These are phyloP conservation scores for Suhomyces terraborum DNA, from an alignment of 1,139 yeast species.

Conservation along the genomic window DNA sequence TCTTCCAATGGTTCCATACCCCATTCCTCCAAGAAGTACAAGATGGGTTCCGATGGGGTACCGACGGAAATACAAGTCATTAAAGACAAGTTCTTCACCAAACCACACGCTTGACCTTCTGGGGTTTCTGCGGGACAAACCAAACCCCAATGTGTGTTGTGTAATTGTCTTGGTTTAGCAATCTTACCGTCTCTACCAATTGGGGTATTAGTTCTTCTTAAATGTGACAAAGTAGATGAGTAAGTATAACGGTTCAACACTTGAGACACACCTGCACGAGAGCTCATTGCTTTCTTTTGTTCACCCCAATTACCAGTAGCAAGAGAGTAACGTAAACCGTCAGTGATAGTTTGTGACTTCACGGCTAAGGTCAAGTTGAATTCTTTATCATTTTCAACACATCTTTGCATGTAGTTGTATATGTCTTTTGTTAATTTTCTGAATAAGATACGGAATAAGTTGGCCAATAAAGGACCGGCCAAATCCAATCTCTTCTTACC, in stretches of 20 bases:
- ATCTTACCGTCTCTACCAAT: conserved; percentile 98
- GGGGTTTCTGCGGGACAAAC: conserved; percentile 99
- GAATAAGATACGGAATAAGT: conserved; percentile 90
- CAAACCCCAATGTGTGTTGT: conserved; percentile 99
- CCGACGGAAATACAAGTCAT: conserved; percentile 99
- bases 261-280: conserved; percentile 99
- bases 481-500: conserved; percentile 97
- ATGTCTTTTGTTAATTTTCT: conserved; percentile 93
- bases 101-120: conserved; percentile 99
- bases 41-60: conserved; percentile 93
- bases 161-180: conserved; percentile 98
- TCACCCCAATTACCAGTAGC: conserved; percentile 99
- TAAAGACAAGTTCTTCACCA: conserved; percentile 90
- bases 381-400: conserved; percentile 96
- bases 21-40: conserved; percentile 95
- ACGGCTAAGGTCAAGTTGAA: conserved; percentile 95
- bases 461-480: conserved; percentile 97
- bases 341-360: conserved; percentile 94
- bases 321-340: conserved; percentile 93
- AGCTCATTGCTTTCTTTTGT: conserved; percentile 98
- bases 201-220: conserved; percentile 98
- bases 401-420: conserved; percentile 97
- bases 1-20: conserved; percentile 98
- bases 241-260: conserved; percentile 97
- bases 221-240: conserved; percentile 94